These are phyloP conservation scores for Cucurbita ficifolia DNA, from an alignment of 306 rosid genomes.

Conservation along the genomic window DNA sequence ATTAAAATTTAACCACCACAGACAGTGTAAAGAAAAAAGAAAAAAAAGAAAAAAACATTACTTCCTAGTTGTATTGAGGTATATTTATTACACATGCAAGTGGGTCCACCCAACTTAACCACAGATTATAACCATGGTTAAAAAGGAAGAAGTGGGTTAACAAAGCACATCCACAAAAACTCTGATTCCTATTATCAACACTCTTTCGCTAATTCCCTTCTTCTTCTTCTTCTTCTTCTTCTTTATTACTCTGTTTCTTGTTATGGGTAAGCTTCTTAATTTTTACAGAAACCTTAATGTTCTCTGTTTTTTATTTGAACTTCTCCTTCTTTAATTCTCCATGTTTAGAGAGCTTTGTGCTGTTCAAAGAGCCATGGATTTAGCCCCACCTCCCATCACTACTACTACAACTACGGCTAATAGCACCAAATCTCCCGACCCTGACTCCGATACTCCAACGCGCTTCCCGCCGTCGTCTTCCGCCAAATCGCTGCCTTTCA, in stretches of 20 bases:
- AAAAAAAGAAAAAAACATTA: background rate
- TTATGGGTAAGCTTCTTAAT: background rate
- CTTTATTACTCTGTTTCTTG: background rate
- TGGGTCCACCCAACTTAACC: conserved; percentile 6
- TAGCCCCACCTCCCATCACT: conserved; percentile 14
- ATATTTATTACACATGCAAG: conserved; percentile 7
- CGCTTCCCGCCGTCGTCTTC: conserved; percentile 24
- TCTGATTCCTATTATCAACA: background rate
- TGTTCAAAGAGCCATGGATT: conserved; percentile 6
- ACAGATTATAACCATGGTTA: conserved; percentile 11
- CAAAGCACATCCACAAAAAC: conserved; percentile 2
- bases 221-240: background rate
- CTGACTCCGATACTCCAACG: conserved; percentile 50
- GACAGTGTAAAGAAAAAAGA: background rate
- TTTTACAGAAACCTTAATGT: background rate
- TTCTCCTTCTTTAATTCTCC: background rate
- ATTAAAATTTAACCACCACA: background rate
- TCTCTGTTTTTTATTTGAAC: background rate
- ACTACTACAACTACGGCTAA: conserved; percentile 16
- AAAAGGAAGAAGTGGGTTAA: conserved; percentile 1
- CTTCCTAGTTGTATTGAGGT: background rate
- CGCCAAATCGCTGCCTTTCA: conserved; percentile 39
- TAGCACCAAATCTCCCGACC: conserved; percentile 51
- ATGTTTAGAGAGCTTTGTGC: background rate
- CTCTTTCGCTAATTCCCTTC: background rate